Base-by-base conservation (phyloP, 1,139 yeast species). In the Pichia sp. region DNA sequence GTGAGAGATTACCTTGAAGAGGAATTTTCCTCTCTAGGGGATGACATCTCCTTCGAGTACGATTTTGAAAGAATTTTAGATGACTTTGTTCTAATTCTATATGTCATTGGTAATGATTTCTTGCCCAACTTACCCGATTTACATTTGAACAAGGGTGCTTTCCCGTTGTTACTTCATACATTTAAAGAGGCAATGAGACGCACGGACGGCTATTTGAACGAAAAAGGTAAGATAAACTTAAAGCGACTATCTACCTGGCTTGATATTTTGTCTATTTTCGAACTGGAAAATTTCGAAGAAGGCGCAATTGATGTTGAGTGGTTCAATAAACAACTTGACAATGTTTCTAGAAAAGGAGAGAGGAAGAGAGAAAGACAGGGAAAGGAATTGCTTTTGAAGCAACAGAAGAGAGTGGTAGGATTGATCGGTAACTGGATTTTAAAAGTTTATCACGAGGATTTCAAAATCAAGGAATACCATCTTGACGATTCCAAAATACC, bases 51-150 rank as follows among this genome's bases (percentile, higher is more conserved):
- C 10, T 89, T 90, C 63, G 85, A 82, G 37, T 93, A 85, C 63
- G 83, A 87, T 69, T 91, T 95, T 69, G 99, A 95, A 68, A 78
- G 91, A 59, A 78, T 91, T 37, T 72, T 95, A 59, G 99, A 95
- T 70, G 99, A 95, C 70, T 90, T 91, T 62, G 88, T 95, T 60
- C 76, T 95, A 55, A 86, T 93, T 64, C 82, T 89, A 83, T 91
- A 88, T 65, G 96, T 93, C 55, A 88, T 95, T 64, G 99, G 99
- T 63, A 95, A 95, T 66, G 99, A 95, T 78, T 95, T 95, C 81
- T 78, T 95, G 64, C 99, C 99, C n/a, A 89, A 93, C 66, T 78
- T 95, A 62, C 99, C 99, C 1, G 96, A 91, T 67, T 75, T 95
- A 63, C 90, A 88, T 68, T 80, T 95, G 62, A 91, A 90, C 66